These are phyloP conservation scores for Xylaria sp. DNA, from an alignment of 2,329 filamentous ascomycete genomes.

Conservation along the genomic window DNA sequence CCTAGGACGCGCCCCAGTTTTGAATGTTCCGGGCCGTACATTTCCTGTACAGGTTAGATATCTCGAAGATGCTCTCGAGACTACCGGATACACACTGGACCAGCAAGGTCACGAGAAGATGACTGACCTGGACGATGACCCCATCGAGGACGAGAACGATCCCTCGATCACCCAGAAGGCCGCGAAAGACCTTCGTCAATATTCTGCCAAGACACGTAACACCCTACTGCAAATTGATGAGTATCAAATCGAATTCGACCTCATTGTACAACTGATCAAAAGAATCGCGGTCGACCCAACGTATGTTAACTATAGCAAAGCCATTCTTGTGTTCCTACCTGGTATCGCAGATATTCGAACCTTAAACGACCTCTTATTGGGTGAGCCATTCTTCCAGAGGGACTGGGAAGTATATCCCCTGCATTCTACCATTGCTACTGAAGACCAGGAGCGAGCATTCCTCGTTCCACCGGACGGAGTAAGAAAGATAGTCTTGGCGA, in stretches of 20 bases:
- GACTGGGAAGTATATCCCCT: slow-evolving; percentile 89
- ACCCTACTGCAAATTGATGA: slow-evolving; percentile 85
- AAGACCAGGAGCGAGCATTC: slow-evolving; percentile 96
- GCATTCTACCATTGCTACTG: slow-evolving; percentile 93
- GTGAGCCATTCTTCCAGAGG: slow-evolving; percentile 77
- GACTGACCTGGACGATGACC: slow-evolving; percentile 72
- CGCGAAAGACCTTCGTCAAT: slow-evolving; percentile 73
- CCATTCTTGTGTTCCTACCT: slow-evolving; percentile 92
- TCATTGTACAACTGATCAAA: slow-evolving; percentile 82
- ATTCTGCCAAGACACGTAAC: slow-evolving; percentile 79
- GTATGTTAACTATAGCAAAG: slow-evolving; percentile 80
- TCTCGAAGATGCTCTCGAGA: slow-evolving; percentile 90
- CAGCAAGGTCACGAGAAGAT: slow-evolving; percentile 62
- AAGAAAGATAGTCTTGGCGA: slow-evolving; percentile 94
- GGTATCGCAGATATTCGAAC: slow-evolving; percentile 93
- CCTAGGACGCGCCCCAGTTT: slow-evolving; percentile 82
- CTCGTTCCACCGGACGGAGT: slow-evolving; percentile 81
- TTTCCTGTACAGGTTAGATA: slow-evolving; percentile 91
- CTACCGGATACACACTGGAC: slow-evolving; percentile 77
- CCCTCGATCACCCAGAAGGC: slow-evolving; percentile 65
- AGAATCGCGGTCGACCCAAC: slow-evolving; percentile 76
- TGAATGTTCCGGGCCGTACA: slow-evolving; percentile 91
- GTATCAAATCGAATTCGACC: slow-evolving; percentile 88
- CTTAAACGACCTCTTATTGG: slow-evolving; percentile 84
- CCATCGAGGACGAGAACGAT: slow-evolving; percentile 60